Evolutionary conservation across 1,284 basidiomycete genomes (phyloP).

Genomic region (Wallemia ichthyophaga): DNA sequence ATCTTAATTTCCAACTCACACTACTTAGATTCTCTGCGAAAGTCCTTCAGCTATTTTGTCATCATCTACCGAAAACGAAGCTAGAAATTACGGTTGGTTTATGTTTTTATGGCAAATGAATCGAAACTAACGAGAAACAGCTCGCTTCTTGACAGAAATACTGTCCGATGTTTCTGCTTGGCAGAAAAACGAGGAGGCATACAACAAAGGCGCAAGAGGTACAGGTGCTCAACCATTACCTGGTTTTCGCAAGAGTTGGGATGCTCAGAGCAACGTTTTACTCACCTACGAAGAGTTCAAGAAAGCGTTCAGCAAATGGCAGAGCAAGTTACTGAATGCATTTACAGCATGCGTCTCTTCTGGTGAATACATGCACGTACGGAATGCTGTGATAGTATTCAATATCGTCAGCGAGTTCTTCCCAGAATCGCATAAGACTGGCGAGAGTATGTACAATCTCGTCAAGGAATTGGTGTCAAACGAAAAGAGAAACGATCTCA

Average conservation of each 20-base stretch:
- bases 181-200: slow-evolving; percentile 4
- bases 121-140: slow-evolving; percentile 2
- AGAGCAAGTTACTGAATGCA: slow-evolving; percentile 5
- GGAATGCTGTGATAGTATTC: slow-evolving; percentile 64
- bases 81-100: slow-evolving; percentile 55
- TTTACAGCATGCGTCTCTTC: slow-evolving; percentile 6
- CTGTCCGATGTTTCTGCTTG: slow-evolving; percentile 4
- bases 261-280: slow-evolving; percentile 8
- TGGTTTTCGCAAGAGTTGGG: slow-evolving; percentile 33
- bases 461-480: slow-evolving; percentile 37
- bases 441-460: slow-evolving; percentile 27
- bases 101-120: neutral
- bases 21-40: slow-evolving; percentile 34
- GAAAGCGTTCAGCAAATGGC: slow-evolving; percentile 10
- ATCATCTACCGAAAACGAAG: slow-evolving; percentile 82
- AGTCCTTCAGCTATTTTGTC: slow-evolving; percentile 59
- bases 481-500: slow-evolving; percentile 31
- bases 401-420: slow-evolving; percentile 67
- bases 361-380: slow-evolving; percentile 68
- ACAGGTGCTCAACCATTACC: slow-evolving; percentile 45
- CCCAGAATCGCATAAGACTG: slow-evolving; percentile 29
- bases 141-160: slow-evolving; percentile 6
- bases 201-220: slow-evolving; percentile 1
- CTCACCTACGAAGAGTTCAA: slow-evolving; percentile 6
- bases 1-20: slow-evolving; percentile 7